Conservation (phyloP, 352 stramenopile species). For the Pythium oligandrum region DNA sequence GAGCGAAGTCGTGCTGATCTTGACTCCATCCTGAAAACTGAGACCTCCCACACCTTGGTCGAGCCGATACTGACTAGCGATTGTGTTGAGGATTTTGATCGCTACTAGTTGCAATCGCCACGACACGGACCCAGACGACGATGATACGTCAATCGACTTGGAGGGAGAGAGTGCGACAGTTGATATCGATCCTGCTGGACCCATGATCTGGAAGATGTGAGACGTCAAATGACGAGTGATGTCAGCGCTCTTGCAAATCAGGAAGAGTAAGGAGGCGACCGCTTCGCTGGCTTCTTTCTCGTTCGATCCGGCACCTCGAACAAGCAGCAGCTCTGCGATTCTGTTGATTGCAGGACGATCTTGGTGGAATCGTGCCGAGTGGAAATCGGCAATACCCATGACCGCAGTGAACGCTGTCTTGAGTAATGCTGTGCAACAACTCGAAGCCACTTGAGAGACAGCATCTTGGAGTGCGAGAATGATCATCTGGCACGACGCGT, state of each 20-base stretch:
- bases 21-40: constrained; percentile 52
- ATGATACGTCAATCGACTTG: constrained; percentile 6
- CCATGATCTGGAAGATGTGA: constrained; percentile 50
- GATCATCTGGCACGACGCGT: constrained; percentile 61
- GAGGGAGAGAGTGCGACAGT: constrained; percentile 14
- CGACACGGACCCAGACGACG: constrained; percentile 17
- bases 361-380: constrained; percentile 51
- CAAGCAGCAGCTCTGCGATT: constrained; percentile 41
- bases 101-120: constrained; percentile 71
- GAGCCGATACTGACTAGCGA: constrained; percentile 74
- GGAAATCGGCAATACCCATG: constrained; percentile 58
- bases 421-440: constrained; percentile 51
- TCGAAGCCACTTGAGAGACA: constrained; percentile 61
- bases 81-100: constrained; percentile 76
- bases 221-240: constrained; percentile 53
- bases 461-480: constrained; percentile 46
- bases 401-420: constrained; percentile 54
- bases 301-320: constrained; percentile 54
- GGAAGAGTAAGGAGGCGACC: constrained; percentile 63
- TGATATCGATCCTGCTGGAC: constrained; percentile 11
- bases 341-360: constrained; percentile 38
- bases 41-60: constrained; percentile 50
- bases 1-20: constrained; percentile 52
- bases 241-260: constrained; percentile 78
- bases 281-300: constrained; percentile 79